Evolutionary conservation across 78 protist species (phyloP), one percentile per base, ranked within the genome.

Genomic region (Speleostelium caveatum): DNA sequence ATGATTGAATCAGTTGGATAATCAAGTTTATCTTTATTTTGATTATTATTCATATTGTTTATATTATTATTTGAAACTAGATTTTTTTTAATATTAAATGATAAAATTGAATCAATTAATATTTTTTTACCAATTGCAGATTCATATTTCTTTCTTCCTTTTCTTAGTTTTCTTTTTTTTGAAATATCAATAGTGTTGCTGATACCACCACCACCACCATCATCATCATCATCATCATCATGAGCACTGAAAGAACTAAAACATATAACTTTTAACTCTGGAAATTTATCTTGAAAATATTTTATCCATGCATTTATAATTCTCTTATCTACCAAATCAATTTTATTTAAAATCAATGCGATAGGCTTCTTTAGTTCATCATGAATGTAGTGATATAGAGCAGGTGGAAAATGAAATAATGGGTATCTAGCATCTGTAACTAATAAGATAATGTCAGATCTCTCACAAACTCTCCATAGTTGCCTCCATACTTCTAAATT

Each of bases 401-500:
- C 76, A n/a, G 77, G 75, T 32, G 97, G 97, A 74, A 93, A 76
- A 73, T 96, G 98, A 71, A 96, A 92, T 28, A 93, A n/a, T 4
- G 98, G 97, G 42, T 93, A 56, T 26, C 99, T 86, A 0, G 95
- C 95, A 73, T 96, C 98, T 36, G 80, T 66, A 32, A 97, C 80
- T 56, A 96, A 30, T 19, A 91, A 66, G 24, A 96, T 73, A 26
- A 97, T 78, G 60, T 97, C 97, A 1, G 94, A 51, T 22, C 75
- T 45, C 59, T 97, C 99, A 28, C 77, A 66, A 12, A 76, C 89
- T 36, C 98, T 65, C 99, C 99, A 97, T 5, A 97, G 87, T 76
- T 97, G 98, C 33, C 97, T 33, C 96, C 96, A 97, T 2, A 78
- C 88, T 36, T 96, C 97, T 38, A 97, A 73, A 78, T 97, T 97